These are phyloP conservation scores for Notholithocarpus densiflorus DNA, from an alignment of 306 rosid genomes.

Conservation along the genomic window DNA sequence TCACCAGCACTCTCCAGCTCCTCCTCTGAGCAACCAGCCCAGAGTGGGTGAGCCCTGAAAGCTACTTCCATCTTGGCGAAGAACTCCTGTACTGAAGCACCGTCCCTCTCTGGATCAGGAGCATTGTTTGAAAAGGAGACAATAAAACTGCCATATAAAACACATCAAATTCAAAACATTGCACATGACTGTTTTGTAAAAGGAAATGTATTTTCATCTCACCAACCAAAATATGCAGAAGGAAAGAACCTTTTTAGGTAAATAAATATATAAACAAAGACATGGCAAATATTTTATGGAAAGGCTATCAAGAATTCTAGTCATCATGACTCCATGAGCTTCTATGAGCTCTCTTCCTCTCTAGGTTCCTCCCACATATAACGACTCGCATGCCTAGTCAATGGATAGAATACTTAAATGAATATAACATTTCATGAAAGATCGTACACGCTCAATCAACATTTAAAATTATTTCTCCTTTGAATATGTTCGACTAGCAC, in stretches of 20 bases:
- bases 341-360: not conserved
- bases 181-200: not conserved
- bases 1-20: slow-evolving; percentile 98
- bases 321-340: not conserved
- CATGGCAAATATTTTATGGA: not conserved
- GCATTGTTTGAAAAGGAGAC: slow-evolving; percentile 85
- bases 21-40: slow-evolving; percentile 94
- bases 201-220: not conserved
- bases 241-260: not conserved
- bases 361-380: not conserved
- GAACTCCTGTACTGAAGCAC: slow-evolving; percentile 76
- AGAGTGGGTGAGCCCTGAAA: slow-evolving; percentile 92
- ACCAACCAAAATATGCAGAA: not conserved
- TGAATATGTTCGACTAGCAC: no score
- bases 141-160: slow-evolving; percentile 61
- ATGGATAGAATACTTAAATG: not conserved
- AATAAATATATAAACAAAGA: not conserved
- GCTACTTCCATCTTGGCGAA: slow-evolving; percentile 82
- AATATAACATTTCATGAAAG: no score
- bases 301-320: not conserved
- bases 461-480: not conserved
- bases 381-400: not conserved
- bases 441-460: no score
- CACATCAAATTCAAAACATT: not conserved
- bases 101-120: slow-evolving; percentile 86